Evolutionary conservation across 2,329 filamentous ascomycete genomes (phyloP).

Genomic region (Dendryphion nanum): DNA sequence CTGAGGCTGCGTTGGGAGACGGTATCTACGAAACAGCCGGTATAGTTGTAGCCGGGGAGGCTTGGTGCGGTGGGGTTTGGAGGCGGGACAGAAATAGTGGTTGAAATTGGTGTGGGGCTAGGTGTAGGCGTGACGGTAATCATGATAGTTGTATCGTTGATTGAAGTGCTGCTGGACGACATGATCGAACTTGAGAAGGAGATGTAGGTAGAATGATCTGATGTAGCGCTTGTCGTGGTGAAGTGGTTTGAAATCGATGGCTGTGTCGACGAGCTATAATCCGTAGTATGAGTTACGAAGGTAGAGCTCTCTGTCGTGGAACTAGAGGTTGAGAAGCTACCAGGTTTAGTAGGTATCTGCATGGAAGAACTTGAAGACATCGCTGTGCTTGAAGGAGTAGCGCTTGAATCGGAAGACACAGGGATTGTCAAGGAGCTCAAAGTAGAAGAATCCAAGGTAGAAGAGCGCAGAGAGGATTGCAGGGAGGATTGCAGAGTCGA

Average conservation of each 20-base stretch:
- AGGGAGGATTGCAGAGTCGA: background rate
- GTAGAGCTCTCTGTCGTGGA: slow-evolving; percentile 1
- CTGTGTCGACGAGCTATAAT: no score
- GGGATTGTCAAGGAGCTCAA: background rate
- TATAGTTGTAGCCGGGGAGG: slow-evolving; percentile 18
- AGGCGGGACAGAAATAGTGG: slow-evolving; percentile 8
- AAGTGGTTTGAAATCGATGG: background rate
- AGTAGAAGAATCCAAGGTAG: background rate
- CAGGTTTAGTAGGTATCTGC: no score
- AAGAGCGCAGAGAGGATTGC: no score
- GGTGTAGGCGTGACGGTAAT: slow-evolving; percentile 1
- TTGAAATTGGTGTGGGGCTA: slow-evolving; percentile 13
- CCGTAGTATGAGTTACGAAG: no score
- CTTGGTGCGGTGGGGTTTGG: slow-evolving; percentile 9
- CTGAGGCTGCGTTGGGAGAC: slow-evolving; percentile 13
- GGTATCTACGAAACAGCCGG: slow-evolving; percentile 18
- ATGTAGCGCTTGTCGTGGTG: background rate
- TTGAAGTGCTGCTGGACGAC: background rate
- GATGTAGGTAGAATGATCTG: background rate
- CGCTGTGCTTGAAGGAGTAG: no score
- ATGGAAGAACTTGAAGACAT: no score
- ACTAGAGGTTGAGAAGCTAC: background rate
- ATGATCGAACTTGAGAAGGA: background rate
- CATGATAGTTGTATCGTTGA: background rate
- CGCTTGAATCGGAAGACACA: background rate